These are phyloP conservation scores for Pestalotiopsis sp. DNA, from an alignment of 2,329 filamentous ascomycete species.

Conservation along the genomic window DNA sequence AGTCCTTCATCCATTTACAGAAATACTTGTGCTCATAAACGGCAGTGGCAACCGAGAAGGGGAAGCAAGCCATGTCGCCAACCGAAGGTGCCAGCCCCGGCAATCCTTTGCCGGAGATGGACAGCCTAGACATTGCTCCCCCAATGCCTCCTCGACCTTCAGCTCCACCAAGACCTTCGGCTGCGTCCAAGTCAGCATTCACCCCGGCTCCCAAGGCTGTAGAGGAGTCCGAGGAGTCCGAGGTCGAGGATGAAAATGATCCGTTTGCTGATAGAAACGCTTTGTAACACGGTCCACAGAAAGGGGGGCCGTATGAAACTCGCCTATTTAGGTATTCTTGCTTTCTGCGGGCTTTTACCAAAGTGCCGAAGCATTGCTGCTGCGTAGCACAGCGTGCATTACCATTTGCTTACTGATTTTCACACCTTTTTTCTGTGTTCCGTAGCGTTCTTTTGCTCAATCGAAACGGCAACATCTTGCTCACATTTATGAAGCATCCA, in stretches of 20 bases:
- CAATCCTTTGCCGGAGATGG: constrained; percentile 42
- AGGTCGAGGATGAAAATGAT: constrained; percentile 79
- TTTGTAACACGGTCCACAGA: constrained; percentile 34
- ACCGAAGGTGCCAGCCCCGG: constrained; percentile 32
- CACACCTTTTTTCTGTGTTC: not conserved
- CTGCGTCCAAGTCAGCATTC: constrained; percentile 48
- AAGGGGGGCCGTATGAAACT: not conserved
- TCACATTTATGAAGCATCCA: not conserved
- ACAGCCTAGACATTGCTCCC: constrained; percentile 44
- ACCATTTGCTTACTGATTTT: not conserved
- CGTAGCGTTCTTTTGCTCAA: not conserved
- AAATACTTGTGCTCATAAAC: constrained; percentile 23
- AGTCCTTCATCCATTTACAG: constrained; percentile 22
- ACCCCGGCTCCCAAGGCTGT: constrained; percentile 45
- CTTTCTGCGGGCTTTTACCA: not conserved
- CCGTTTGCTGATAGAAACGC: constrained; percentile 86
- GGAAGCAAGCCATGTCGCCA: constrained; percentile 49
- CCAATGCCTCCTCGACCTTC: constrained; percentile 40
- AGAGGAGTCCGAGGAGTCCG: constrained; percentile 50
- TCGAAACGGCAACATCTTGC: not conserved
- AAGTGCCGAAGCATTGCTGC: not conserved
- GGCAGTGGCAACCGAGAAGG: constrained; percentile 57
- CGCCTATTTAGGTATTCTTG: not conserved
- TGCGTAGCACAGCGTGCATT: not conserved
- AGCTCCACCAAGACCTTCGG: constrained; percentile 50